Evolutionary conservation across 192 early-diverging fungal species (phyloP).

Genomic region (Kappamyces sp.): DNA sequence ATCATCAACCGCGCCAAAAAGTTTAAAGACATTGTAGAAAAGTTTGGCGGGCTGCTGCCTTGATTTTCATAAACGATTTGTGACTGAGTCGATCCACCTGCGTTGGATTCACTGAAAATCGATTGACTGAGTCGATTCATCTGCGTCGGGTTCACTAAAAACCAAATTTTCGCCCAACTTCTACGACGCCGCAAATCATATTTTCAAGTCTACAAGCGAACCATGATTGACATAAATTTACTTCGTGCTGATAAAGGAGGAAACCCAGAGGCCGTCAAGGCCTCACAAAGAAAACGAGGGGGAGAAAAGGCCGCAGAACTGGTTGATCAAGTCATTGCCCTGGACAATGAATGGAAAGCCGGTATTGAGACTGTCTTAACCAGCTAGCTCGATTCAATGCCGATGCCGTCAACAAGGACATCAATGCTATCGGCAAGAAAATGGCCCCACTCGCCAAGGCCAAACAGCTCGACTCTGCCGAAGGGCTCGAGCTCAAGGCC

Average conservation of each 20-base stretch:
- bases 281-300: slow-evolving; percentile 89
- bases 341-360: slow-evolving; percentile 84
- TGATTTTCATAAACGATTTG: too few relatives aligned
- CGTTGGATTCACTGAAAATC: too few relatives aligned
- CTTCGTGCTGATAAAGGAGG: slow-evolving; percentile 88
- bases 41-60: too few relatives aligned
- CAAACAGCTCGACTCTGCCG: slow-evolving; percentile 28
- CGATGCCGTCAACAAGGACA: slow-evolving; percentile 82
- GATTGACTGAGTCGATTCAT: too few relatives aligned
- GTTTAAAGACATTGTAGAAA: too few relatives aligned
- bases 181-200: too few relatives aligned
- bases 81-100: too few relatives aligned
- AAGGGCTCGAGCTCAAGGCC: slow-evolving; percentile 44
- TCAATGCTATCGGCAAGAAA: slow-evolving; percentile 89
- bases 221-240: slow-evolving; percentile 81
- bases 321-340: slow-evolving; percentile 86
- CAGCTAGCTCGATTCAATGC: slow-evolving; percentile 58
- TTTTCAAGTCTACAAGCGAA: not conserved
- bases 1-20: too few relatives aligned
- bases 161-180: too few relatives aligned
- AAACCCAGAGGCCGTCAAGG: slow-evolving; percentile 84
- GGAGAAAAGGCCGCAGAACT: slow-evolving; percentile 62
- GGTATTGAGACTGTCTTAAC: slow-evolving; percentile 42
- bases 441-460: slow-evolving; percentile 84
- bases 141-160: too few relatives aligned